phyloP scores from a whole-genome alignment of 2,329 filamentous ascomycete genomes.

The Xylariaceae sp. region DNA sequence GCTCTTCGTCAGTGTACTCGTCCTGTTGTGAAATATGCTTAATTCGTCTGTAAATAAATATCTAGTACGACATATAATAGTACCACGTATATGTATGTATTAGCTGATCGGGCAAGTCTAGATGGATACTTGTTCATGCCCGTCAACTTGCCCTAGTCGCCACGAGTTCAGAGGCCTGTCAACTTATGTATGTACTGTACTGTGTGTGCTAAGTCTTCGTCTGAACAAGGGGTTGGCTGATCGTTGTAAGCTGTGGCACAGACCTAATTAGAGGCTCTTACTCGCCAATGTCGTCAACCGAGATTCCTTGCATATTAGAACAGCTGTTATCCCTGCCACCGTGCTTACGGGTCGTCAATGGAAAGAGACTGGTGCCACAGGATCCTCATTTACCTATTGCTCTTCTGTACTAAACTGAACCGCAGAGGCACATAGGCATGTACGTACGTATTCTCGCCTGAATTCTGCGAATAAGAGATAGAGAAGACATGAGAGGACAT shows the following conservation, averaged over 20 bases:
- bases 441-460: too few species aligned
- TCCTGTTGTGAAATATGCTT: too few species aligned
- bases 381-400: too few species aligned
- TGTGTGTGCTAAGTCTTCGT: constrained; percentile 2
- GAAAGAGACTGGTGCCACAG: background rate
- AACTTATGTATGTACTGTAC: background rate
- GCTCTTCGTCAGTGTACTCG: too few species aligned
- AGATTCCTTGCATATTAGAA: constrained; percentile 27
- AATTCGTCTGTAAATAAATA: too few species aligned
- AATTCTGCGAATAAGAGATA: background rate
- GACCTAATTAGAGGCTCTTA: constrained; percentile 24
- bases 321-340: constrained; percentile 19
- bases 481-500: background rate
- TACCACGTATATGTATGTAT: too few species aligned
- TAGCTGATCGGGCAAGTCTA: too few species aligned
- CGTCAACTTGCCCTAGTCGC: constrained; percentile 2
- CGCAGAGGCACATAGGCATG: too few species aligned
- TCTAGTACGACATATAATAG: too few species aligned
- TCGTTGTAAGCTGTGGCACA: constrained; percentile 23
- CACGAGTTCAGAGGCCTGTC: background rate
- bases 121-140: background rate
- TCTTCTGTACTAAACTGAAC: too few species aligned
- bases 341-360: constrained; percentile 1
- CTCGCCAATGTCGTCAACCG: constrained; percentile 29
- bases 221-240: constrained; percentile 20